Percentiles rank a stretch among this genome's conserved stretches.
phyloP scores from a whole-genome alignment of 768 basidiomycete species.

The Suillus spraguei region DNA sequence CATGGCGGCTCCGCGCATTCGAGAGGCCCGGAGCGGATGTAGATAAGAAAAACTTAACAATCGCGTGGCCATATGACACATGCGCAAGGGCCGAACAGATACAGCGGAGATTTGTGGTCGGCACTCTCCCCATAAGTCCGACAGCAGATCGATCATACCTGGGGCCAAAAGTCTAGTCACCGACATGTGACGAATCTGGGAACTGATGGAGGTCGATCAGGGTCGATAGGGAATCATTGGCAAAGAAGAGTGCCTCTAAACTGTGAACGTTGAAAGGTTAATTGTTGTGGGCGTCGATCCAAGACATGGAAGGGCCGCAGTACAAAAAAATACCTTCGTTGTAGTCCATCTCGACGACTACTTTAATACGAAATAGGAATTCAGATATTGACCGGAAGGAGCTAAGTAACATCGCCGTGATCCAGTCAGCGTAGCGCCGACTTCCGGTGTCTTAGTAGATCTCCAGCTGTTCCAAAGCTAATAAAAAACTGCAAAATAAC shows the following conservation, averaged over 20 bases:
- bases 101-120: constrained; percentile 10
- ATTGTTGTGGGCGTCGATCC: constrained; percentile 1
- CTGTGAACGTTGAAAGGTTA: constrained; percentile 9
- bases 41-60: background rate
- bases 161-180: constrained; percentile 8
- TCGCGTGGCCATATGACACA: constrained; percentile 5
- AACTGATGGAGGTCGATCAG: constrained; percentile 9
- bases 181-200: constrained; percentile 9
- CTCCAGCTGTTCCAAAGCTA: constrained; percentile 15
- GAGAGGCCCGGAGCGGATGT: background rate
- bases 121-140: constrained; percentile 6
- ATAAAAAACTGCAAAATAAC: background rate
- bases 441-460: constrained; percentile 25
- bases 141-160: constrained; percentile 8
- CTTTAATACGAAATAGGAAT: background rate
- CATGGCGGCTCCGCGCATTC: background rate
- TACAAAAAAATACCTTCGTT: background rate
- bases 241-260: constrained; percentile 8
- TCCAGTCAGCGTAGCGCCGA: constrained; percentile 11
- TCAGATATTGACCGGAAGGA: constrained; percentile 5
- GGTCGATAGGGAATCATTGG: constrained; percentile 9
- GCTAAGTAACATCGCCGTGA: constrained; percentile 17
- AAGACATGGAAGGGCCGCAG: constrained; percentile 3
- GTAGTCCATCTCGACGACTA: background rate
- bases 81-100: background rate